Evolutionary conservation across 306 rosid genomes (phyloP), one percentile per base, ranked within the genome.

Genomic region (Crataegus laevigata): DNA sequence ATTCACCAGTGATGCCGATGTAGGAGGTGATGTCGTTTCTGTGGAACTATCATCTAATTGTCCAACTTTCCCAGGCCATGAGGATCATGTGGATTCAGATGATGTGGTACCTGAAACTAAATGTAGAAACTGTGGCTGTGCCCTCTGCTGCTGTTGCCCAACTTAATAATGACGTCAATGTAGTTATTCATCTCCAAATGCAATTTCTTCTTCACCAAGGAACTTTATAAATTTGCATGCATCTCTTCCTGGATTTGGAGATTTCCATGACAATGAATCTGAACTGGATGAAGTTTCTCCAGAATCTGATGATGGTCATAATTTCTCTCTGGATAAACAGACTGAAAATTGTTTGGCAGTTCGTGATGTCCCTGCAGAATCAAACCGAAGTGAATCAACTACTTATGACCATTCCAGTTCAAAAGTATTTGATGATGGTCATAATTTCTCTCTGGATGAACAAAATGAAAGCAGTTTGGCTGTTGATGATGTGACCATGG

Each of bases 261-360:
- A 81, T 80, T 77, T 79, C 68, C 63, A 65, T 71, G 75, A 45
- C 77, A 76, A 77, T 62, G 82, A 78, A 76, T 30, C 36, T 66
- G 84, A 83, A 80, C 77, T 79, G 65, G 72, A 71, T 47, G 88
- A 80, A 66, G 85, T 70, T 84, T 80, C 80, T 74, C 75, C 76
- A 62, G 87, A 84, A 79, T 68, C 26, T 71, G 71, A 32, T 69
- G 75, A 74, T 73, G 78, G 64, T 75, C 72, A 61, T 79, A 71
- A 75, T 69, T 80, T 82, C 72, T 69, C 83, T 22, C 73, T n/a
- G 51, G 61, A 66, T 73, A 81, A 67, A 78, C 68, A 81, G 75
- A 75, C 32, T 51, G 83, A 81, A 72, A 55, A 80, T 51, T 55
- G 63, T 75, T 67, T 66, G 75, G 54, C 80, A 83, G 68, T 38